Evolutionary conservation across 2,329 filamentous ascomycete species (phyloP), one percentile per base, ranked within the genome.

Genomic region (Colletotrichum zoysiae): DNA sequence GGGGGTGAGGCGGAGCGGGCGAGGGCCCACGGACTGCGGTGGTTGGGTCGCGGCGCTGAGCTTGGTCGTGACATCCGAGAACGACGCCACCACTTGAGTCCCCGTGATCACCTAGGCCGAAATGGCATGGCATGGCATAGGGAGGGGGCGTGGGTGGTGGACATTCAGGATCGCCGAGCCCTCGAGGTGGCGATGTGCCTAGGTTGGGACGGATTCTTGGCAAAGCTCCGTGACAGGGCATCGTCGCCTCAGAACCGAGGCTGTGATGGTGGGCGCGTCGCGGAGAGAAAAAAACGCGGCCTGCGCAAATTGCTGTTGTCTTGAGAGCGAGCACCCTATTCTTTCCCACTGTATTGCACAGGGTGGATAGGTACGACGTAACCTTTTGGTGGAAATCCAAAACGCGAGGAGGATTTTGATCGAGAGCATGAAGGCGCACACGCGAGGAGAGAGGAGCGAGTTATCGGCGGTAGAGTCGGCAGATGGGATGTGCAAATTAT

Each of bases 11-110:
- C 35, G 55, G 79, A 77, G 65, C 84, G 81, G 44, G 83, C 82
- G 33, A 84, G 74, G 30, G 80, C 82, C 51, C 51, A 85, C 76
- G 56, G 56, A 84, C 77, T 12, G 78, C 82, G 75, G 75, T 81
- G 81, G 59, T 77, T 74, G 9, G 51, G 63, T 78, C 73, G 75
- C 65, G 75, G 61, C 76, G 61, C 76, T 71, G 23, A 83, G 78
- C 55, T 80, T 74, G 23, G 76, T 75, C 30, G 78, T 78, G 78
- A 35, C 81, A 76, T 55, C 79, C 80, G 35, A 81, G 44, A 77
- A 74, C 38, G 78, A 79, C 40, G 77, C 76, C 57, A 18, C 78
- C 73, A 16, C 79, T 77, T 8, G 79, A 74, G 35, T 48, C 81
- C 81, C n/a, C 23, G 81, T 82, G 62, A 82, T 76, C 65, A 79